Percentiles rank a stretch among this genome's conserved stretches.
Conservation (phyloP, 1,284 basidiomycete genomes). For the Trichosporon coremiiforme region DNA sequence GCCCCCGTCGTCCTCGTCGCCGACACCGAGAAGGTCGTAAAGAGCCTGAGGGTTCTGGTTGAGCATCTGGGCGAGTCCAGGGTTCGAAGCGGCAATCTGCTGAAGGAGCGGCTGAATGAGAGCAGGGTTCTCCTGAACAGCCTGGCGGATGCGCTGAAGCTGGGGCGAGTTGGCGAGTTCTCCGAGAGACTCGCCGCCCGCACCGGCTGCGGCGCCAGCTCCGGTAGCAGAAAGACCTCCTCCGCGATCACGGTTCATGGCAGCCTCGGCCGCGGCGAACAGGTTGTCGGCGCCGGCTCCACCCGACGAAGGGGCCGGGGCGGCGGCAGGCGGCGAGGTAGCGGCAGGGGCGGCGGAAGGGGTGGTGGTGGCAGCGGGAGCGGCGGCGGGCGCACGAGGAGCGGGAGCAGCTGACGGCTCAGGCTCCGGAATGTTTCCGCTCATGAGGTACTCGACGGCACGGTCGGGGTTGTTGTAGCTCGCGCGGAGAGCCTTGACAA, state of each 20-base stretch:
- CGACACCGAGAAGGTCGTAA: constrained; percentile 64
- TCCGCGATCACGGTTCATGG: constrained; percentile 55
- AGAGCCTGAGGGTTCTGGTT: constrained; percentile 72
- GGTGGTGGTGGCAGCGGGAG: constrained; percentile 55
- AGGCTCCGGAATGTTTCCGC: constrained; percentile 51
- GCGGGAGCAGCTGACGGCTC: constrained; percentile 34
- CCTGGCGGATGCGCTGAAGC: constrained; percentile 68
- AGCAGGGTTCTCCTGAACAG: constrained; percentile 74
- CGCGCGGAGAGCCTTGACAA: constrained; percentile 82
- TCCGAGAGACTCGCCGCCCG: constrained; percentile 31
- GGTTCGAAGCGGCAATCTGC: constrained; percentile 74
- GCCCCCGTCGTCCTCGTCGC: constrained; percentile 56
- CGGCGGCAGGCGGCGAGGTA: constrained; percentile 48
- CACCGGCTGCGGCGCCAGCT: constrained; percentile 41
- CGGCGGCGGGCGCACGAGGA: constrained; percentile 40
- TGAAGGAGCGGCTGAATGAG: constrained; percentile 78
- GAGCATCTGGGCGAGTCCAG: constrained; percentile 68
- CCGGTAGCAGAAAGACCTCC: constrained; percentile 53
- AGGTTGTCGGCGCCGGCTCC: constrained; percentile 57
- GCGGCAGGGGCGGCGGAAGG: constrained; percentile 51
- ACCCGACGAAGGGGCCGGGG: constrained; percentile 54
- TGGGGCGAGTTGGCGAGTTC: constrained; percentile 65
- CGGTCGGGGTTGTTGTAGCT: constrained; percentile 98
- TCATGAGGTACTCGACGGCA: constrained; percentile 96
- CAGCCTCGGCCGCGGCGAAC: constrained; percentile 56